Evolutionary conservation across 2,329 filamentous ascomycete genomes (phyloP).

Genomic region (Trichoderma sp.): DNA sequence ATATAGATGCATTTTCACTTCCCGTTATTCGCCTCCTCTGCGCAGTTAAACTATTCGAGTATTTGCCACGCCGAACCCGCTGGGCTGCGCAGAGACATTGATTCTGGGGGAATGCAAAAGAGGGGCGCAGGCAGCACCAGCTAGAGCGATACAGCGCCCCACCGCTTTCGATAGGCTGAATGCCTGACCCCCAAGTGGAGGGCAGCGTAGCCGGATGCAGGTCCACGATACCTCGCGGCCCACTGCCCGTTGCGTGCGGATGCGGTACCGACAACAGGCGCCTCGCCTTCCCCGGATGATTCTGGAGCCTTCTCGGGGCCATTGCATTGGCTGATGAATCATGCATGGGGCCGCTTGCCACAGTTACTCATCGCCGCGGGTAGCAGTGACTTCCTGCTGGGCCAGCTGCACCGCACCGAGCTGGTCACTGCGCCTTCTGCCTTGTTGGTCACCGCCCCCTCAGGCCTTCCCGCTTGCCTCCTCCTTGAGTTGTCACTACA

Average conservation of each 20-base stretch:
- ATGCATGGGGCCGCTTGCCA: conserved; percentile 30
- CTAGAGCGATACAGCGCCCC: conserved; percentile 29
- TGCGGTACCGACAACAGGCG: conserved; percentile 35
- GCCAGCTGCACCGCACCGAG: background rate
- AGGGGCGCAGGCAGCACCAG: conserved; percentile 25
- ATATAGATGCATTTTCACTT: background rate
- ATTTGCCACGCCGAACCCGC: conserved; percentile 8
- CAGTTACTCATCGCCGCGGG: conserved; percentile 8
- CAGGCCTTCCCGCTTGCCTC: conserved; percentile 30
- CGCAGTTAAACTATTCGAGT: background rate
- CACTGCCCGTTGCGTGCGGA: conserved; percentile 11
- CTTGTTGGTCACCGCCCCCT: conserved; percentile 30
- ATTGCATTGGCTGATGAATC: conserved; percentile 46
- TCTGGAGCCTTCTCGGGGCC: conserved; percentile 47
- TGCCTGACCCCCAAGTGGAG: conserved; percentile 8
- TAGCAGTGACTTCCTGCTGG: conserved; percentile 16
- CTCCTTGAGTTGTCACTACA: conserved; percentile 32
- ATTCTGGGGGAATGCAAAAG: background rate
- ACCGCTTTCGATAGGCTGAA: conserved; percentile 27
- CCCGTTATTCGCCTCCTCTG: conserved; percentile 36
- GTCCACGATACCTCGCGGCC: conserved; percentile 33
- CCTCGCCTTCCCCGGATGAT: conserved; percentile 36
- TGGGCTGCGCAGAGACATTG: background rate
- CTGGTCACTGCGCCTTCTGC: conserved; percentile 39
- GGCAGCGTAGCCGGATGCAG: conserved; percentile 22